Base-by-base conservation (phyloP, 139 green algal species). In the Closterium sp. region DNA sequence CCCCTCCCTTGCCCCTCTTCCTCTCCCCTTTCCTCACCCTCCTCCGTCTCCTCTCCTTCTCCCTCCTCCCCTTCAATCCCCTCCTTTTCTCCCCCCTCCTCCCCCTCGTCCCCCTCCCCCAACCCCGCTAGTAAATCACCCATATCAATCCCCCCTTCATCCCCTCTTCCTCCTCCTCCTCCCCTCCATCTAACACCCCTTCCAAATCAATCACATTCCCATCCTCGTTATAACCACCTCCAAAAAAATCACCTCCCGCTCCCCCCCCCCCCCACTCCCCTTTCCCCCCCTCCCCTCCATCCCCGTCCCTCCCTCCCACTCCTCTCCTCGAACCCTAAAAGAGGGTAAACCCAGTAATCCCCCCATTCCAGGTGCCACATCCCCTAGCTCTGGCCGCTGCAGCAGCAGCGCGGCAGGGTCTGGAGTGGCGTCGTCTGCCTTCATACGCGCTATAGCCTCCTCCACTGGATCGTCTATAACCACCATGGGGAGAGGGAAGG, bases 391-490 rank as follows among this genome's bases (percentile, higher is more conserved):
- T 73, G 50, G 50, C 50, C 17, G 50, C 50, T 73, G 50, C 50
- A 73, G 50, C 50, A 73, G 50, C 50, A 73, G 50, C 4, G 50
- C 50, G 50, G 50, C 50, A 73, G 50, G 50, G 50, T 73, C 50
- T 21, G 50, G 50, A 1, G 50, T 73, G 50, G 13, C 13, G 13
- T 73, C 50, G 13, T 73, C 50, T 17, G 50, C 50, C 50, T 73
- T 73, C 50, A 73, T 73, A 73, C 50, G 50, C 50, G 50, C 50
- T 73, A 73, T 73, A 73, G 50, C 50, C 50, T 73, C 50, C 50
- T 73, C 50, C 50, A 73, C 50, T 95, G 98, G 95, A 95, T 97
- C 3, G 97, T 98, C 30, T 95, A 98, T 31, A 98, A 98, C 97
- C 97, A 73, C 50, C 50, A 73, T 73, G 13, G 50, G 50, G 50